phyloP scores from a whole-genome alignment of 2,329 filamentous ascomycete species.

The Fusarium sp. region DNA sequence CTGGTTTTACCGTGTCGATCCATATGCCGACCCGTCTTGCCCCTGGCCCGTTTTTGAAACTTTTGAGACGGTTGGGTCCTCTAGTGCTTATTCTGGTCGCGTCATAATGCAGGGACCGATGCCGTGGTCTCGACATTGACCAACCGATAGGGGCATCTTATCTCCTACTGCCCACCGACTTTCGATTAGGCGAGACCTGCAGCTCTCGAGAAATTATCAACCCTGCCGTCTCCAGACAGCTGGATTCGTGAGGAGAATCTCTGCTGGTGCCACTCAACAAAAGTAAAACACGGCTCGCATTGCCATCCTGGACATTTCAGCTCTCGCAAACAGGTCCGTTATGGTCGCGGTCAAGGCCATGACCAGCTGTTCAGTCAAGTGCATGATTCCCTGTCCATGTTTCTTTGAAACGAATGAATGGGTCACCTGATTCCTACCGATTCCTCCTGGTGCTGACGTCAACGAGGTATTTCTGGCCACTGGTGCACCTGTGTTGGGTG shows the following conservation, averaged over 20 bases:
- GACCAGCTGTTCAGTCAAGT: not conserved
- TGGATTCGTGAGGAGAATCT: not conserved
- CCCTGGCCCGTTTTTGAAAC: not conserved
- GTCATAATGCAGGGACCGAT: not conserved
- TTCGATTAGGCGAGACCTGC: not conserved
- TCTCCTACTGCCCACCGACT: not conserved
- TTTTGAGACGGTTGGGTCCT: not conserved
- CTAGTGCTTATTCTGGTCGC: not conserved
- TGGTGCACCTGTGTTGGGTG: not conserved
- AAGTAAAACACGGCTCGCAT: not conserved
- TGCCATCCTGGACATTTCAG: not conserved
- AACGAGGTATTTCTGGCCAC: not conserved
- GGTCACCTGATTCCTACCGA: not conserved
- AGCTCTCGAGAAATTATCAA: not conserved
- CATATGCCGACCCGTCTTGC: not conserved
- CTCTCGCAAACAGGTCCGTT: not conserved
- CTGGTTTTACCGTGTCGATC: not conserved
- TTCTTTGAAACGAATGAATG: not conserved
- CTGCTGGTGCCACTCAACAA: not conserved
- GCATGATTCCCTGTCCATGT: not conserved
- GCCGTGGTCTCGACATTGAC: not conserved
- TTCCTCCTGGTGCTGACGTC: not conserved
- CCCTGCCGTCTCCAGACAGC: not conserved
- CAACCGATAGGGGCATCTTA: not conserved
- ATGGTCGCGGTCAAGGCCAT: not conserved